Conservation (phyloP, 148 eudicot genomes). For the Rhododendron kiyosumense region DNA sequence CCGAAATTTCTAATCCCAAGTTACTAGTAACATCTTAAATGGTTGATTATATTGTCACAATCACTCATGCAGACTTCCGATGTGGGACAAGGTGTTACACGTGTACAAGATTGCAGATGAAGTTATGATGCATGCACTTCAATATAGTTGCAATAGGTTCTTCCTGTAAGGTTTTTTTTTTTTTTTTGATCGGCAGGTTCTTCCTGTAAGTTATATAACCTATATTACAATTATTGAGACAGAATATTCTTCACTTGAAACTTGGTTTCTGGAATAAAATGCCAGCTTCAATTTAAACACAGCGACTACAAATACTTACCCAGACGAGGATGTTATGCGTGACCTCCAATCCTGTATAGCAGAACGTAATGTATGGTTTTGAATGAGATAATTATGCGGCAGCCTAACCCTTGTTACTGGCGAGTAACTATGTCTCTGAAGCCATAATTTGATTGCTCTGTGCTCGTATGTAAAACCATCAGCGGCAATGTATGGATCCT, state of each 20-base stretch:
- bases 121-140: neutral
- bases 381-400: slow-evolving; percentile 49
- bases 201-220: neutral
- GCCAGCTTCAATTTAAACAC: neutral
- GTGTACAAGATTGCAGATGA: neutral
- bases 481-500: slow-evolving; percentile 77
- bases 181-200: no score
- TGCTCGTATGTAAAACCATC: slow-evolving; percentile 90
- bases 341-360: slow-evolving; percentile 85
- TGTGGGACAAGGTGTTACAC: neutral
- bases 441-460: slow-evolving; percentile 73
- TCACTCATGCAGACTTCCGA: neutral
- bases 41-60: neutral
- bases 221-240: neutral
- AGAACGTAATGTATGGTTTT: slow-evolving; percentile 60
- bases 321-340: slow-evolving; percentile 24
- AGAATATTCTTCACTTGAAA: neutral
- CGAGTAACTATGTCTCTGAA: slow-evolving; percentile 50
- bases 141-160: no score
- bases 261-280: neutral
- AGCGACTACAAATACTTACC: neutral
- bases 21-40: neutral
- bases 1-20: neutral
- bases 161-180: no score
- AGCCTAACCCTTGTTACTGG: slow-evolving; percentile 60